These are phyloP conservation scores for Brassica rapa DNA, from an alignment of 345 rosid genomes.

Conservation along the genomic window DNA sequence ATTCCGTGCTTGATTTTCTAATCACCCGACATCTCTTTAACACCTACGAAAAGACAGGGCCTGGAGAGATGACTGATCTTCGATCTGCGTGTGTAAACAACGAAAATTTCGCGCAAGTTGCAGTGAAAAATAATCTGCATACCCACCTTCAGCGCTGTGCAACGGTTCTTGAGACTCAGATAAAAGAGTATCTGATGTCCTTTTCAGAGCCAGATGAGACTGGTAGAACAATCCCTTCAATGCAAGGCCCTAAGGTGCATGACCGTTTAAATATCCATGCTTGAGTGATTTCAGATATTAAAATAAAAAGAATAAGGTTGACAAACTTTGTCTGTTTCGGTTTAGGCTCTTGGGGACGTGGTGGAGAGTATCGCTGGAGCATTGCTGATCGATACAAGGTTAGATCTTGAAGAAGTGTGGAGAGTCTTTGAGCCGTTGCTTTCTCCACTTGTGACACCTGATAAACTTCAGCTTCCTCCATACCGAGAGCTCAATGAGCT, in stretches of 20 bases:
- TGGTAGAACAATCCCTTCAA: conserved; percentile 38
- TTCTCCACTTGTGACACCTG: conserved; percentile 80
- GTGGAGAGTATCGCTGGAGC: conserved; percentile 92
- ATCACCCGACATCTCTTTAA: conserved; percentile 79
- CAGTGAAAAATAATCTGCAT: conserved; percentile 55
- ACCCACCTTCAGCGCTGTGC: conserved; percentile 66
- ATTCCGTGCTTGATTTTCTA: conserved; percentile 79
- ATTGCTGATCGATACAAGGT: conserved; percentile 65
- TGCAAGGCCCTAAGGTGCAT: conserved; percentile 74
- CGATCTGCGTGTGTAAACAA: conserved; percentile 87
- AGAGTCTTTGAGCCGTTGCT: conserved; percentile 67
- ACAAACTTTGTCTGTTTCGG: neutral
- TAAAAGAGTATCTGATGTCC: conserved; percentile 57
- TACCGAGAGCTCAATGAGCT: conserved; percentile 65
- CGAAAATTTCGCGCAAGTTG: conserved; percentile 80
- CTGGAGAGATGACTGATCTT: conserved; percentile 89
- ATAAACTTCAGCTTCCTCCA: conserved; percentile 83
- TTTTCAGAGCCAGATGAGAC: conserved; percentile 45
- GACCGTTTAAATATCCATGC: neutral
- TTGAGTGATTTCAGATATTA: neutral
- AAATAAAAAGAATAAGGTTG: neutral
- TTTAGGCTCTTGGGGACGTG: conserved; percentile 87
- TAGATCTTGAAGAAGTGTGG: conserved; percentile 80
- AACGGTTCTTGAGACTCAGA: conserved; percentile 51
- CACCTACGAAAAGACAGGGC: conserved; percentile 59